A percentile compares a stretch with the other conserved stretches of the same genome.
Conservation (phyloP, 805 yeast species). For the Saccharomyces kudriavzevii region DNA sequence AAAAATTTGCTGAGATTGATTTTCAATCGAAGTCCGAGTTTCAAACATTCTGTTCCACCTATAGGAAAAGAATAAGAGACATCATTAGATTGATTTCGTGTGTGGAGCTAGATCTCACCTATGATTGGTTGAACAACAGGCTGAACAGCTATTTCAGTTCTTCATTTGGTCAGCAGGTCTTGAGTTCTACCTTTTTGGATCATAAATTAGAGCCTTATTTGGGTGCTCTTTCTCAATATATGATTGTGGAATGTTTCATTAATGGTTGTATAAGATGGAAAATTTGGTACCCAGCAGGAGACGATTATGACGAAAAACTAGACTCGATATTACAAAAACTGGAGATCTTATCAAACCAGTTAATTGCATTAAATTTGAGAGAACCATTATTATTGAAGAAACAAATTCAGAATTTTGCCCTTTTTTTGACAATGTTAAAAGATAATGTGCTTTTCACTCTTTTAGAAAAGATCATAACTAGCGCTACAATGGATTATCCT, state of each 20-base stretch:
- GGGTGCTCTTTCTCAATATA: constrained; percentile 72
- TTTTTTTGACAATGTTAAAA: constrained; percentile 83
- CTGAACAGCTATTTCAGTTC: constrained; percentile 67
- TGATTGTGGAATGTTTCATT: constrained; percentile 79
- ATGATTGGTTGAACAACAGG: constrained; percentile 72
- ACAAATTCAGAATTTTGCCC: constrained; percentile 85
- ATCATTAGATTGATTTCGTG: constrained; percentile 83
- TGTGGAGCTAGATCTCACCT: constrained; percentile 71
- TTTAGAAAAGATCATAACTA: constrained; percentile 73
- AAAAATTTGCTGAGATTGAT: constrained; percentile 68
- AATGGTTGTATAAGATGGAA: constrained; percentile 94
- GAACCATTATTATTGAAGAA: constrained; percentile 79
- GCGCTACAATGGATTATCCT: constrained; percentile 78
- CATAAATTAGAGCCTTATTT: constrained; percentile 60
- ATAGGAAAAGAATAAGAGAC: constrained; percentile 80
- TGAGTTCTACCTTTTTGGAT: constrained; percentile 46
- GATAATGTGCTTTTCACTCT: constrained; percentile 77
- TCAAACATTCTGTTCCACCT: constrained; percentile 66
- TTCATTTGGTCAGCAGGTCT: constrained; percentile 55
- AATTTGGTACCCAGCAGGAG: constrained; percentile 57
- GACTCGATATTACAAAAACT: constrained; percentile 48
- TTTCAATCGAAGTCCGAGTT: constrained; percentile 82
- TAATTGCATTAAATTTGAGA: constrained; percentile 64
- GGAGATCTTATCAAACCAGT: constrained; percentile 63
- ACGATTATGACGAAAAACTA: constrained; percentile 40